These are phyloP conservation scores for Epichloe festucae DNA, from an alignment of 2,329 filamentous ascomycete genomes.

Conservation along the genomic window DNA sequence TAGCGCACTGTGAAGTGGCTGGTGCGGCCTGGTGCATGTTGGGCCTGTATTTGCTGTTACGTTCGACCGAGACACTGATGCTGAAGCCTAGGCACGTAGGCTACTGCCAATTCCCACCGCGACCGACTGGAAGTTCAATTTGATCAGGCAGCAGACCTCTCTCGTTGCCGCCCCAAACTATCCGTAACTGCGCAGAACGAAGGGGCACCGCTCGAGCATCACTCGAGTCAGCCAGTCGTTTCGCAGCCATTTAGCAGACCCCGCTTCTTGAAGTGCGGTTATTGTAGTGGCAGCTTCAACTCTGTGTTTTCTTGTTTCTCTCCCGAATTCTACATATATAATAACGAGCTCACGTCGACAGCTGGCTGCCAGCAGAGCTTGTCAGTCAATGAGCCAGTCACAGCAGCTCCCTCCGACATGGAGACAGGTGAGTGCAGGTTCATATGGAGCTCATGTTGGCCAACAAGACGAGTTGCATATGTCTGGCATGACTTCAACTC, in stretches of 20 bases:
- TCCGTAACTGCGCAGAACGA: background rate
- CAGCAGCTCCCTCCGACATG: conserved; percentile 21
- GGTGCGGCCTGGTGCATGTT: background rate
- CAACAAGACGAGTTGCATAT: conserved; percentile 44
- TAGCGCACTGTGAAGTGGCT: background rate
- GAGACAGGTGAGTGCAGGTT: conserved; percentile 12
- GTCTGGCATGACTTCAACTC: conserved; percentile 27
- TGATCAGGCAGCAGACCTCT: too few species aligned
- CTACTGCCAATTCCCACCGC: too few species aligned
- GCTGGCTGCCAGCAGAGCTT: background rate
- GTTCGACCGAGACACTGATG: background rate
- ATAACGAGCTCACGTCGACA: background rate
- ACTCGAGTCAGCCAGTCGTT: too few species aligned
- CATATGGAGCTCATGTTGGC: conserved; percentile 14
- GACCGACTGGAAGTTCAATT: too few species aligned
- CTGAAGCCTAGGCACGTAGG: background rate
- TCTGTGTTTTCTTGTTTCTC: background rate
- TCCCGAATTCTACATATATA: background rate
- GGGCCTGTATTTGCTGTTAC: too few species aligned
- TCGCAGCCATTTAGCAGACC: background rate
- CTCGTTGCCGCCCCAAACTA: background rate
- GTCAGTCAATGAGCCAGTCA: conserved; percentile 29
- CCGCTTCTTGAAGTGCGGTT: too few species aligned
- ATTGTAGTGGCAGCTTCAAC: too few species aligned
- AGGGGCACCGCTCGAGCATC: too few species aligned